These are phyloP conservation scores for Plasmodium gonderi DNA, from an alignment of 169 alveolate species.

Conservation along the genomic window DNA sequence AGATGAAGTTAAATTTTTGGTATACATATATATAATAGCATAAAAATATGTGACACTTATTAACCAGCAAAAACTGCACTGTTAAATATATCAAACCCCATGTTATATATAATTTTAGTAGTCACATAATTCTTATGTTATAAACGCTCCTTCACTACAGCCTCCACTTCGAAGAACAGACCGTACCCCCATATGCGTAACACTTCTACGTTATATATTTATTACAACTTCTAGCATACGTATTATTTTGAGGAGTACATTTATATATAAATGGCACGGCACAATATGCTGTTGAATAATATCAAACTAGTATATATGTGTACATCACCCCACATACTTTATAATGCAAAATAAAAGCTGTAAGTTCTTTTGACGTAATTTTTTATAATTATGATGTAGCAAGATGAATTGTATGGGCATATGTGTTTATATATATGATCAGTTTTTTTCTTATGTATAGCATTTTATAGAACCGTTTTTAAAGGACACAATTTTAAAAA, in stretches of 20 bases:
- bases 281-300: not conserved
- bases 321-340: not conserved
- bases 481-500: not conserved
- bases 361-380: not conserved
- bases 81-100: constrained; percentile 1
- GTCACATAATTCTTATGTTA: not conserved
- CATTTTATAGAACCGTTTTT: not conserved
- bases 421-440: not conserved
- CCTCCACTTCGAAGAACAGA: not conserved
- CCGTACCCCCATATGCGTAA: not conserved
- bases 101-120: not conserved
- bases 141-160: not conserved
- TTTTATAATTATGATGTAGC: not conserved
- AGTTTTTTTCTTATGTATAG: not conserved
- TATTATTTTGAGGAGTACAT: too few relatives aligned
- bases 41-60: not conserved
- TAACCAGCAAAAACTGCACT: not conserved
- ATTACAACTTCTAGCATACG: too few relatives aligned
- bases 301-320: not conserved
- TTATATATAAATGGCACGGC: not conserved
- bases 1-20: not conserved
- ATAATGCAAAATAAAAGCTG: not conserved
- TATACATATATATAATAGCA: not conserved
- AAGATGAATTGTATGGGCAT: not conserved
- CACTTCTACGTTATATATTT: too few relatives aligned